These are phyloP conservation scores for Mortierella claussenii DNA, from an alignment of 192 early-diverging fungal species.

Conservation along the genomic window DNA sequence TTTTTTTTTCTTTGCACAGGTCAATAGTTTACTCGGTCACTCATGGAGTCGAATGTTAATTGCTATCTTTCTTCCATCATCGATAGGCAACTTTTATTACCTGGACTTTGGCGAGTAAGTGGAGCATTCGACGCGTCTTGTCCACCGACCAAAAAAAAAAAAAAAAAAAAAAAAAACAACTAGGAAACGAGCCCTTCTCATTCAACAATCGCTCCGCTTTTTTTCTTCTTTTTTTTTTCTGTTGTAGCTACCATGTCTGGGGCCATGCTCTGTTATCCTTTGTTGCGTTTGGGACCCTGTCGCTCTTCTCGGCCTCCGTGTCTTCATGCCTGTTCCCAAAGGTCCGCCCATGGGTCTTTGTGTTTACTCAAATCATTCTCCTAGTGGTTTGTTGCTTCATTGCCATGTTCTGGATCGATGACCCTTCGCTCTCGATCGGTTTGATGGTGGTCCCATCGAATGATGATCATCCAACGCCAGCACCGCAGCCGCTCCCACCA, in stretches of 20 bases:
- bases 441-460: slow-evolving; percentile 35
- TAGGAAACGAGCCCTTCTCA: too few relatives aligned
- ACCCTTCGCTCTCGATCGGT: slow-evolving; percentile 34
- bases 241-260: slow-evolving; percentile 35
- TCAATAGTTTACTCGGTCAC: neutral
- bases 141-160: neutral
- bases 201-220: neutral
- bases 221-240: neutral
- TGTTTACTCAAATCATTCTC: slow-evolving; percentile 41
- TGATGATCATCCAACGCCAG: slow-evolving; percentile 6
- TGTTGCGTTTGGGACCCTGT: slow-evolving; percentile 47
- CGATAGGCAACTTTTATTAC: slow-evolving; percentile 40
- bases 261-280: slow-evolving; percentile 37
- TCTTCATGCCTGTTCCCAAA: slow-evolving; percentile 38
- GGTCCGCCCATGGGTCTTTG: slow-evolving; percentile 39
- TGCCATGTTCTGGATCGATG: slow-evolving; percentile 53
- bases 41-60: neutral
- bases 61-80: neutral
- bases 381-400: slow-evolving; percentile 47
- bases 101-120: slow-evolving; percentile 52
- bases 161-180: neutral
- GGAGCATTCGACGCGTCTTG: too few relatives aligned
- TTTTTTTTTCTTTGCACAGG: neutral
- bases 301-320: slow-evolving; percentile 44
- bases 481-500: too few relatives aligned